Evolutionary conservation across 768 basidiomycete genomes (phyloP).

Genomic region (Russula brevipes): DNA sequence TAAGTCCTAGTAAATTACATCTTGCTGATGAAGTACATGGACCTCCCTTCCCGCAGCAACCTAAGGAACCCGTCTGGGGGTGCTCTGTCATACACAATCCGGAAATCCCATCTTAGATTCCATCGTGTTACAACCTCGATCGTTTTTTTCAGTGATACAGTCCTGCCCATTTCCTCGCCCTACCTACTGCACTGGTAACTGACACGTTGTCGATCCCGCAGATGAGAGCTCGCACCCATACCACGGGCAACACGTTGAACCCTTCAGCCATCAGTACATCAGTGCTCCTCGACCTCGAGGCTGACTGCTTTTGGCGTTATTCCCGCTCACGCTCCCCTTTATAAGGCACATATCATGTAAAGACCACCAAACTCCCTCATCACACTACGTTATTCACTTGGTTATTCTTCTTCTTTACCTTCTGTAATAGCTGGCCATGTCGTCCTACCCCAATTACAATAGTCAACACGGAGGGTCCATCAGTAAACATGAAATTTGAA

Average conservation of each 20-base stretch:
- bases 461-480: slow-evolving; percentile 15
- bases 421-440: slow-evolving; percentile 26
- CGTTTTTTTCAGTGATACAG: no score
- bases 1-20: no score
- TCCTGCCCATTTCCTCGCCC: slow-evolving; percentile 4
- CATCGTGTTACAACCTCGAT: no score
- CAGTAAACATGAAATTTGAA: no score
- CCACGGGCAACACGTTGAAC: slow-evolving; percentile 19
- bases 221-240: slow-evolving; percentile 3
- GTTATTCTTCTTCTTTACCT: slow-evolving; percentile 22
- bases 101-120: no score
- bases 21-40: slow-evolving; percentile 11
- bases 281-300: no score
- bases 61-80: slow-evolving; percentile 19
- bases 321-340: no score
- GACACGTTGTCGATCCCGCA: slow-evolving; percentile 17
- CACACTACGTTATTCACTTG: slow-evolving; percentile 22
- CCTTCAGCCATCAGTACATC: slow-evolving; percentile 9
- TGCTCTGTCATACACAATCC: slow-evolving; percentile 5
- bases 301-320: no score
- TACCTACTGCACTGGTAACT: slow-evolving; percentile 10
- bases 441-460: slow-evolving; percentile 23
- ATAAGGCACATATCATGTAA: no score
- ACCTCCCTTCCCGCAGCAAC: slow-evolving; percentile 2
- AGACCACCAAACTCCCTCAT: no score